Percentiles rank a stretch among this genome's conserved stretches.
Conservation (phyloP, 2,329 filamentous ascomycete species). For the Leptographium procerum region DNA sequence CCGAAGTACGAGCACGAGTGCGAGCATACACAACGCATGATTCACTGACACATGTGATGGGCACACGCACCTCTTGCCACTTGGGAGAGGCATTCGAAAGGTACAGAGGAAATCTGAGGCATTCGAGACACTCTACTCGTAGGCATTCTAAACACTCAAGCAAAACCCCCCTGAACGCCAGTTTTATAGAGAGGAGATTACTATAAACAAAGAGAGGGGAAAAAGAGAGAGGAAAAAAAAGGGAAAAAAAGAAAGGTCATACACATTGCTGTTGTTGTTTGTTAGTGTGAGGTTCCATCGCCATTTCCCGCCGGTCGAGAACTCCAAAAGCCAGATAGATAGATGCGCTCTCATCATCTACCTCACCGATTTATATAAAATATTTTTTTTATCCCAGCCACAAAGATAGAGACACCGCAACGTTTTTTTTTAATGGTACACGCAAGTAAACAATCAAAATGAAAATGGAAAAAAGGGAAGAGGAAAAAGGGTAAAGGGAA, state of each 20-base stretch:
- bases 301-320: conserved; percentile 6
- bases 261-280: neutral
- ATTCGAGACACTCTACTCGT: too few relatives aligned
- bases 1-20: too few relatives aligned
- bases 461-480: too few relatives aligned
- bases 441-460: neutral
- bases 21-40: too few relatives aligned
- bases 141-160: too few relatives aligned
- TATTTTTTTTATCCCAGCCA: neutral
- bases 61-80: too few relatives aligned
- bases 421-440: too few relatives aligned
- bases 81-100: too few relatives aligned
- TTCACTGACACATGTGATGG: too few relatives aligned
- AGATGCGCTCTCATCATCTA: neutral
- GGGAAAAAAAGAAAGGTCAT: neutral
- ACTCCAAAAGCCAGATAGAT: conserved; percentile 9
- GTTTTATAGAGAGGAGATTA: conserved; percentile 1
- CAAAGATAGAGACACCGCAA: too few relatives aligned
- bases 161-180: neutral
- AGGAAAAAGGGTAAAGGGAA: too few relatives aligned
- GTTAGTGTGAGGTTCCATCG: neutral
- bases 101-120: too few relatives aligned
- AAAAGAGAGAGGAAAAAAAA: neutral
- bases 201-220: neutral
- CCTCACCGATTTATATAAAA: neutral